Conservation (phyloP, 805 yeast genomes). For the Pichia scutulata region DNA sequence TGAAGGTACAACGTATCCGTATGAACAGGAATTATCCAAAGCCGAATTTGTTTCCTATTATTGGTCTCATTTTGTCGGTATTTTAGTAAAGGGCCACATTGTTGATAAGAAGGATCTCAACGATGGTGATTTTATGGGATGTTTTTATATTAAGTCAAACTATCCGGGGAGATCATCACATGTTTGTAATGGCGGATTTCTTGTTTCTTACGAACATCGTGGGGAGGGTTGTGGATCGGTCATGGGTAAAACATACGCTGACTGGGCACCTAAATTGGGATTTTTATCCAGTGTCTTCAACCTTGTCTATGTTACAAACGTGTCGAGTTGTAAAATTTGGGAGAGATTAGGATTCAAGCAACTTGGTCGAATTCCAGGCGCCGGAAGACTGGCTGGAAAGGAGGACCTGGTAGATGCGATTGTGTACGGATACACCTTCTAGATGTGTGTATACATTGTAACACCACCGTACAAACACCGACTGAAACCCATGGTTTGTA, state of each 20-base stretch:
- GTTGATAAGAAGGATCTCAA: neutral
- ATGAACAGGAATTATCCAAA: slow-evolving; percentile 31
- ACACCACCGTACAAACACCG: no score
- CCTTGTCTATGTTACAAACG: slow-evolving; percentile 75
- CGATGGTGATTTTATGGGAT: slow-evolving; percentile 47
- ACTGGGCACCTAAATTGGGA: slow-evolving; percentile 72
- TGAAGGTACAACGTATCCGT: slow-evolving; percentile 73
- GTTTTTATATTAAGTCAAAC: slow-evolving; percentile 79
- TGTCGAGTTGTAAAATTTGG: slow-evolving; percentile 74
- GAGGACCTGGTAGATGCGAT: slow-evolving; percentile 62
- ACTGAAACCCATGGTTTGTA: no score
- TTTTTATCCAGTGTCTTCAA: slow-evolving; percentile 81
- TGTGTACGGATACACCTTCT: slow-evolving; percentile 58
- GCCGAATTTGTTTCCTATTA: slow-evolving; percentile 57
- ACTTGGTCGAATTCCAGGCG: slow-evolving; percentile 69
- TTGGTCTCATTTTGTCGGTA: slow-evolving; percentile 59
- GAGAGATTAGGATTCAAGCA: slow-evolving; percentile 73
- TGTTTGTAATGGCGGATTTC: slow-evolving; percentile 80
- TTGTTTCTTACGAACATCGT: slow-evolving; percentile 53
- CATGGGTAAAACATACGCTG: slow-evolving; percentile 60
- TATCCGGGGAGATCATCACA: slow-evolving; percentile 81
- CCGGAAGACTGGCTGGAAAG: slow-evolving; percentile 62
- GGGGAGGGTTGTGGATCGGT: slow-evolving; percentile 57
- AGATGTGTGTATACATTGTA: neutral
- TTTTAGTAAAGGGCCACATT: slow-evolving; percentile 43